Conservation (phyloP, 495 filamentous ascomycete species). For the Tuber indicum region DNA sequence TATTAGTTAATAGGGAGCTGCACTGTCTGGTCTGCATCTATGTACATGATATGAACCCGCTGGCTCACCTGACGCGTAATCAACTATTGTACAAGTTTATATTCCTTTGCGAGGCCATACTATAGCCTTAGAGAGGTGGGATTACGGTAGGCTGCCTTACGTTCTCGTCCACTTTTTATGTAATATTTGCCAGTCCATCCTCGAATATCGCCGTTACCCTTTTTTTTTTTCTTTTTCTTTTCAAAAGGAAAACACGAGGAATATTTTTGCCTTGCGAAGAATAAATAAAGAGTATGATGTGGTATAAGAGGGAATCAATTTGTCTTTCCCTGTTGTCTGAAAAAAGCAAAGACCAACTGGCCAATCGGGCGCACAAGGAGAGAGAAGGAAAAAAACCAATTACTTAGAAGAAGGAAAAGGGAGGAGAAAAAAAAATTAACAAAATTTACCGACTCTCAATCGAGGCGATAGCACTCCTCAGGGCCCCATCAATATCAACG, state of each 20-base stretch:
- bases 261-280: neutral
- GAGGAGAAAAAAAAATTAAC: neutral
- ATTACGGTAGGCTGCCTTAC: neutral
- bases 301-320: neutral
- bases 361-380: neutral
- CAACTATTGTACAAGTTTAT: neutral
- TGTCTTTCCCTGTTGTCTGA: neutral
- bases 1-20: neutral
- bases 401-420: neutral
- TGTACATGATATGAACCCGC: neutral
- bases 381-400: constrained; percentile 1
- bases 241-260: neutral
- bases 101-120: neutral
- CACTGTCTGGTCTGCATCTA: neutral
- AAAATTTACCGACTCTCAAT: constrained; percentile 46
- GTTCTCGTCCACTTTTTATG: neutral
- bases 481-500: constrained; percentile 81
- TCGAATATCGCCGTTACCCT: neutral
- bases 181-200: neutral
- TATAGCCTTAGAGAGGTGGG: neutral
- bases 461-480: constrained; percentile 83
- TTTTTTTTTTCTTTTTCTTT: neutral
- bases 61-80: neutral
- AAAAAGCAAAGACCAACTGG: neutral
- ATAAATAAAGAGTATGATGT: neutral